A percentile compares a stretch with the other conserved stretches of the same genome.
These are phyloP conservation scores for Xylaria sp. DNA, from an alignment of 2,329 filamentous ascomycete species.

Conservation along the genomic window DNA sequence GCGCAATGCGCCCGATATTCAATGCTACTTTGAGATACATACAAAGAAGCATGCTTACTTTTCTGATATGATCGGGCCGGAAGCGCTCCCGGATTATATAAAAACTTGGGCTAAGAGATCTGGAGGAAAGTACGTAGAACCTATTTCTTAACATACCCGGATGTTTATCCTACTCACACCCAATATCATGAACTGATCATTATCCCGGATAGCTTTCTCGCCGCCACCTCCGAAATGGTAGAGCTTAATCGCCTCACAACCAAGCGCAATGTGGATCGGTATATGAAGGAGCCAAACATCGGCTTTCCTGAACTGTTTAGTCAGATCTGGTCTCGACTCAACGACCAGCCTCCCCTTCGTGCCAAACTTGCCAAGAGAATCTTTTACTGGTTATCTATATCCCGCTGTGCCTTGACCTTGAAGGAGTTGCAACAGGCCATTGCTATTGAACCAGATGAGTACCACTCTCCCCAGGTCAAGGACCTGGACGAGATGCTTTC, in stretches of 20 bases:
- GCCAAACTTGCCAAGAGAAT: conserved; percentile 22
- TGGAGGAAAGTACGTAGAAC: conserved; percentile 21
- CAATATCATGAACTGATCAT: background rate
- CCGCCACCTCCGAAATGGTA: conserved; percentile 7
- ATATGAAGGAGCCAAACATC: conserved; percentile 4
- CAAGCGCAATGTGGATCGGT: background rate
- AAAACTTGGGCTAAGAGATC: conserved; percentile 6
- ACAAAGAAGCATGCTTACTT: too few species aligned
- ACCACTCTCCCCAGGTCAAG: background rate
- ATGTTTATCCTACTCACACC: background rate
- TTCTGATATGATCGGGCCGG: conserved; percentile 4
- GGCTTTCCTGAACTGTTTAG: conserved; percentile 11
- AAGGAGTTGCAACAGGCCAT: conserved; percentile 25
- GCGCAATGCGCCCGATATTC: conserved; percentile 25
- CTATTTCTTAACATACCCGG: background rate
- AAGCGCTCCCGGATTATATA: conserved; percentile 10
- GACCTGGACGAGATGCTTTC: conserved; percentile 6
- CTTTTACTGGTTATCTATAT: conserved; percentile 23
- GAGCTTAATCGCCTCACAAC: conserved; percentile 18
- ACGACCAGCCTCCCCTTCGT: conserved; percentile 18
- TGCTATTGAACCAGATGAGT: conserved; percentile 14
- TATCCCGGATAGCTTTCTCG: conserved; percentile 14
- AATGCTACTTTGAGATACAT: conserved; percentile 1
- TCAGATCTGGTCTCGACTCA: conserved; percentile 26
- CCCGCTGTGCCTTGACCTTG: conserved; percentile 18